Conservation (phyloP, 345 rosid species). For the Firmiana major region DNA sequence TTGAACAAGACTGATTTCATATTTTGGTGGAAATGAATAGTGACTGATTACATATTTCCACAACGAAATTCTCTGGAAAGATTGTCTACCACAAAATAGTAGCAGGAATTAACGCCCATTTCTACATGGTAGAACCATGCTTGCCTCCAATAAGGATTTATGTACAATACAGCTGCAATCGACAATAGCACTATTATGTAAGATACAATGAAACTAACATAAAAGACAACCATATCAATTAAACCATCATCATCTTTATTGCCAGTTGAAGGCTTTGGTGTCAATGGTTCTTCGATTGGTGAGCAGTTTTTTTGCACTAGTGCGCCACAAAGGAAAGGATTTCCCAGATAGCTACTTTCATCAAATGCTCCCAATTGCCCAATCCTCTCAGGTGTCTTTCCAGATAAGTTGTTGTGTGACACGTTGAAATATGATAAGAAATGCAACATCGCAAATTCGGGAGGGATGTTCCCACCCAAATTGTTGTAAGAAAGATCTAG, state of each 20-base stretch:
- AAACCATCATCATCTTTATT: no score
- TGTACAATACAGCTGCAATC: not conserved
- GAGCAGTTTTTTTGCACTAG: constrained; percentile 12
- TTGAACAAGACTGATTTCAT: not conserved
- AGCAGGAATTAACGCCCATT: not conserved
- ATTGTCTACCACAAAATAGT: not conserved
- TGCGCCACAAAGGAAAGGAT: constrained; percentile 27
- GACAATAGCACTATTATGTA: no score
- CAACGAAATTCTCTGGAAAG: not conserved
- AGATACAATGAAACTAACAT: no score
- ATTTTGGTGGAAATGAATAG: not conserved
- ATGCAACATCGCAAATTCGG: constrained; percentile 11
- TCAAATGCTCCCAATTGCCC: constrained; percentile 29
- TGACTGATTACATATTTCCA: not conserved
- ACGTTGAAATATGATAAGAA: constrained; percentile 9
- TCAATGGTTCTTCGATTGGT: no score
- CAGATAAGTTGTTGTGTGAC: constrained; percentile 32
- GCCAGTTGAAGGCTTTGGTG: no score
- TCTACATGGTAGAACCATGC: not conserved
- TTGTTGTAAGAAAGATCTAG: constrained; percentile 28
- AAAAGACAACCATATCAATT: no score
- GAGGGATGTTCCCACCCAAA: constrained; percentile 21
- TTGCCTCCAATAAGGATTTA: not conserved
- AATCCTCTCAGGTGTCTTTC: constrained; percentile 6
- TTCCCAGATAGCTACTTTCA: constrained; percentile 18